Percentiles rank a stretch among this genome's conserved stretches.
Evolutionary conservation across 495 filamentous ascomycete genomes (phyloP).

Genomic region (Parmelia sp.): DNA sequence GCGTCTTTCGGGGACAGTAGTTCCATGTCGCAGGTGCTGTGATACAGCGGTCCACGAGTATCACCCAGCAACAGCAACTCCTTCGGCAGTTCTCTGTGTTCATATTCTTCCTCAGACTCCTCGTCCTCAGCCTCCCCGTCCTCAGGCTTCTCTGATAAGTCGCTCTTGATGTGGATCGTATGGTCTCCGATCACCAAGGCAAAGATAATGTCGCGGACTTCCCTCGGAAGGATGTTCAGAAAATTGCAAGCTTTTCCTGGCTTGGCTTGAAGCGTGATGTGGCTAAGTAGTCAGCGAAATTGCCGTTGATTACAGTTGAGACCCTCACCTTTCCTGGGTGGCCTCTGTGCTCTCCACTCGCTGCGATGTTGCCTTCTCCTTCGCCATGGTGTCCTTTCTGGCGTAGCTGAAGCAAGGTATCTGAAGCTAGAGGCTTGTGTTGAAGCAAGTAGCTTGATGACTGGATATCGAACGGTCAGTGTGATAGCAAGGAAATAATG

Average conservation of each 20-base stretch:
- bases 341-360: not conserved
- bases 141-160: not conserved
- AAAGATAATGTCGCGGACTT: not conserved
- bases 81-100: not conserved
- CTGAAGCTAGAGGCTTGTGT: not conserved
- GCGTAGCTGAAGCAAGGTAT: not conserved
- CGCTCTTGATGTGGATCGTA: conserved; percentile 4
- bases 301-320: not conserved
- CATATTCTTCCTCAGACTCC: not conserved
- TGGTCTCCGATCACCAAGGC: not conserved
- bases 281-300: not conserved
- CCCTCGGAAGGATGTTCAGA: not conserved
- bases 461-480: not conserved
- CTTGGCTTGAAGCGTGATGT: not conserved
- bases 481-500: not conserved
- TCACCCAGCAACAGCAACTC: not conserved
- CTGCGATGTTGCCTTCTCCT: not conserved
- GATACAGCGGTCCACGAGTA: not conserved
- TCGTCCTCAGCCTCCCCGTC: not conserved
- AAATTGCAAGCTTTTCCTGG: not conserved
- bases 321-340: not conserved
- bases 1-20: not conserved
- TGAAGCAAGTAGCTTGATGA: not conserved
- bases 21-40: not conserved
- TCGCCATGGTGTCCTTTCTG: not conserved